Evolutionary conservation across 2,329 filamentous ascomycete genomes (phyloP), one percentile per base, ranked within the genome.

Genomic region (Paracamarosporium sp.): DNA sequence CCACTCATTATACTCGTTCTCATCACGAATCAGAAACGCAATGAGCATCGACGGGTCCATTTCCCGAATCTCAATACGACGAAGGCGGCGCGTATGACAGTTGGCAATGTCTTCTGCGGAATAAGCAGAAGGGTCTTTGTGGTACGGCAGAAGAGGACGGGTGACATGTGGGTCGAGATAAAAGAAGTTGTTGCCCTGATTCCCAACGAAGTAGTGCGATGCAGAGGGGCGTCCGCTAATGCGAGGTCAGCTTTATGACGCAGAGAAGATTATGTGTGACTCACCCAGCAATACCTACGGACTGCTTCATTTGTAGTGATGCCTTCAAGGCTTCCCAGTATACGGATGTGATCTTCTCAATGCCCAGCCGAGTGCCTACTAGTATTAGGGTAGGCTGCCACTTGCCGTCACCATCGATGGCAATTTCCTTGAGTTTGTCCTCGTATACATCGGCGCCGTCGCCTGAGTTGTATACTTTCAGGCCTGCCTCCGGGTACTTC

Each of bases 21-120:
- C 88, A 56, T 91, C 87, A 38, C 84, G 86, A 60, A 99, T 93
- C 33, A 99, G 79, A 70, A 98, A 98, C 4, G 92, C 94, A 63
- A 99, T 91, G 40, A 99, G 80, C 95, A 99, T 99, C 71, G 93
- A 97, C 0, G 95, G 95, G 69, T 99, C 95, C 91, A 99, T 95
- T 71, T 98, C 93, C 57, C 88, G 88, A 47, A 99, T 85, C 65
- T 95, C 89, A 28, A 99, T 83, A 55, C 90, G 86, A 35, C 94
- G 88, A 17, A 99, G 80, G 46, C 94, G 88, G 50, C 91, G 86
- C 0, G 93, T 98, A 74, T 99, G 94, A 70, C 92, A 97, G 0
- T 90, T 90, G 54, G 89, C 86, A 15, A 97, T 75, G 57, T 98
- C 93, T 66, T 91, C 89, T 7, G 81, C 70, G 0, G 87, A 87